Base-by-base conservation (phyloP, 116 monocot genomes). In the Trichopus zeylanicus region DNA sequence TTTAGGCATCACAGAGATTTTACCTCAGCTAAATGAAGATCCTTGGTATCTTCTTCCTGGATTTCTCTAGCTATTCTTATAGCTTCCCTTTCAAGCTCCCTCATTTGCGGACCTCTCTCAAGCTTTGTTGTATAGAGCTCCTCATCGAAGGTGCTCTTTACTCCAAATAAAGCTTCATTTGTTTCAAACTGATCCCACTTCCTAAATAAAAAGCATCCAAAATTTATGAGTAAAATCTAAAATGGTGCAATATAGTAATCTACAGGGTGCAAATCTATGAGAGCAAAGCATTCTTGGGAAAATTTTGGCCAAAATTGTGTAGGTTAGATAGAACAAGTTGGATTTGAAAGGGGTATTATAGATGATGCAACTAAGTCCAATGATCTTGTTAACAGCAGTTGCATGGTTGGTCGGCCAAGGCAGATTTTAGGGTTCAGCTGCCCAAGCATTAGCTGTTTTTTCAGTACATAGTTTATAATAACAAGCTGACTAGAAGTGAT, bases 111-210 rank as follows among this genome's bases (percentile, higher is more conserved):
- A 67, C 93, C 93, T 78, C 67, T 88, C 62, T 82, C 83, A 73
- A 93, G 82, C 61, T 89, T 94, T 57, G 94, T 94, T 48, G 94
- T 94, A 31, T 94, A 94, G 20, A 94, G 57, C 58, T 97, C 97
- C 71, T 97, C 97, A 67, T 97, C 51, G 57, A 97, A 97, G 20
- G 91, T 91, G 64, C 87, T 97, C 67, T 78, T 91, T n/a, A 97
- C 97, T 55, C 97, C 97, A 76, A 97, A 97, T 53, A 97, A 63
- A 31, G 73, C 49, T 59, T 72, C 76, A 70, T 95, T 95, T 47
- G 89, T 79, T 68, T 81, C 76, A 70, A 95, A 95, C 70, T 95
- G 95, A 70, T 95, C 81, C 95, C 95, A 95, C 7, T 63, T 89
- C 69, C 94, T 94, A 60, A 2, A 57, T 25, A 46, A 21, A 66